Evolutionary conservation across 1,284 basidiomycete genomes (phyloP), one percentile per base, ranked within the genome.

Genomic region (Violaceomyces palustris): DNA sequence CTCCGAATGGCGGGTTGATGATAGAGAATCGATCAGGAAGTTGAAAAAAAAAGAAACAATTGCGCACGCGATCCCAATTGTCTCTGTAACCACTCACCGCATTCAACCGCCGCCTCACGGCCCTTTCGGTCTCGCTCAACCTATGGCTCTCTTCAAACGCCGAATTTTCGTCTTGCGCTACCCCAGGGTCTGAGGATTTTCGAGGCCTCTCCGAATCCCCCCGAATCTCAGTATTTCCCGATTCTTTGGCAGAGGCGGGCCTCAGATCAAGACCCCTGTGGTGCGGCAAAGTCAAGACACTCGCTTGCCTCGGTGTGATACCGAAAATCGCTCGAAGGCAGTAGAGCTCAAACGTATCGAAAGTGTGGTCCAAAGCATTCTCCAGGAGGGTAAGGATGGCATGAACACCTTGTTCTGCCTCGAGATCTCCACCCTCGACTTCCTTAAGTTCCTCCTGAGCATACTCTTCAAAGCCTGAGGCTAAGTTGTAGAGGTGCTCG

Each of bases 301-400:
- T 40, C 5, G 70, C 67, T 40, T 71, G 67, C 5, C 56, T 44
- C 3, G 64, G 33, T 9, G 59, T 60, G 35, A 72, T 53, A 11
- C 66, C 67, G 39, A 71, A 71, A 9, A 72, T 64, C 8, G 52
- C 53, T 10, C 60, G 42, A 31, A 69, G 47, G n/a, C 64, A 69
- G 43, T 61, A 72, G 21, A 72, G 61, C 45, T 72, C 70, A 23
- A 69, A 64, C 1, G 67, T 66, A 37, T 72, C 70, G 40, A 71
- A 56, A 3, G 62, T 66, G 40, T 71, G 67, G 35, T 72, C 70
- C 15, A 72, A 49, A 15, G 63, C 52, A 42, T 72, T 66, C 44
- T 72, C 70, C 41, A 72, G 47, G 15, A 72, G 46, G 25, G 70
- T 72, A 34, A 62, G 26, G 17, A 72, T 56, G 10, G 51, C 44